These are phyloP conservation scores for Starmerella geochares DNA, from an alignment of 805 yeast species.

Conservation along the genomic window DNA sequence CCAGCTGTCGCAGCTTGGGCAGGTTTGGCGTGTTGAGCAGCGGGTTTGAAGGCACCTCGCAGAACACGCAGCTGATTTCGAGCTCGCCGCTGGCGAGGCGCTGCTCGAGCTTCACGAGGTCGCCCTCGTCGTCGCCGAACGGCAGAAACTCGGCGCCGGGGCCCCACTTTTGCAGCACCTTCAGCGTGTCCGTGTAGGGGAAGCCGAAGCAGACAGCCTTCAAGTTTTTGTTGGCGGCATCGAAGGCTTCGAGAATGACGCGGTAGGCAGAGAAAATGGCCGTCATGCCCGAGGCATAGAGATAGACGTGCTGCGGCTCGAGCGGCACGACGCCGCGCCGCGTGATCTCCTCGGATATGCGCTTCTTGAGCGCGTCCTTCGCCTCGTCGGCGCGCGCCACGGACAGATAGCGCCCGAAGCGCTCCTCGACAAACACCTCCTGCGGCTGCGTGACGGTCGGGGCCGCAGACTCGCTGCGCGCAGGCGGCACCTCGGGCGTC, in stretches of 20 bases:
- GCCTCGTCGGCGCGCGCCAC: constrained; percentile 66
- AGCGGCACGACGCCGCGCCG: constrained; percentile 9
- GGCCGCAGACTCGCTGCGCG: constrained; percentile 25
- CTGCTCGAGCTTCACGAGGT: constrained; percentile 51
- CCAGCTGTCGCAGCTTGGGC: constrained; percentile 49
- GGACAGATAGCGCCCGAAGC: constrained; percentile 84
- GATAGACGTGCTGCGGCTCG: constrained; percentile 40
- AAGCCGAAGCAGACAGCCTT: constrained; percentile 92
- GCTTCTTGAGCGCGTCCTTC: constrained; percentile 55
- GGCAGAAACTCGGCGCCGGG: constrained; percentile 84
- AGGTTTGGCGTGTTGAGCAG: constrained; percentile 75
- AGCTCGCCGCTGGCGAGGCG: constrained; percentile 53
- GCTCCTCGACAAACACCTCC: constrained; percentile 62
- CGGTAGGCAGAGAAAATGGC: constrained; percentile 73
- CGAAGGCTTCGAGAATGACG: constrained; percentile 26
- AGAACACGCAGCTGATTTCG: constrained; percentile 59
- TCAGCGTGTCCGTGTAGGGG: constrained; percentile 88
- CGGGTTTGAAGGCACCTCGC: constrained; percentile 96
- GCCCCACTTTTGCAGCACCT: constrained; percentile 79
- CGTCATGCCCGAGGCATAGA: constrained; percentile 90
- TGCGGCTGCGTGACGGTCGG: constrained; percentile 16
- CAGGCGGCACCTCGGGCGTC: constrained; percentile 28
- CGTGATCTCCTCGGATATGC: constrained; percentile 39
- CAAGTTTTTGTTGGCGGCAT: constrained; percentile 18
- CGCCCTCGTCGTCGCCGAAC: constrained; percentile 55